phyloP scores from a whole-genome alignment of 1,284 basidiomycete species.

The Ceratobasidium papillatum region DNA sequence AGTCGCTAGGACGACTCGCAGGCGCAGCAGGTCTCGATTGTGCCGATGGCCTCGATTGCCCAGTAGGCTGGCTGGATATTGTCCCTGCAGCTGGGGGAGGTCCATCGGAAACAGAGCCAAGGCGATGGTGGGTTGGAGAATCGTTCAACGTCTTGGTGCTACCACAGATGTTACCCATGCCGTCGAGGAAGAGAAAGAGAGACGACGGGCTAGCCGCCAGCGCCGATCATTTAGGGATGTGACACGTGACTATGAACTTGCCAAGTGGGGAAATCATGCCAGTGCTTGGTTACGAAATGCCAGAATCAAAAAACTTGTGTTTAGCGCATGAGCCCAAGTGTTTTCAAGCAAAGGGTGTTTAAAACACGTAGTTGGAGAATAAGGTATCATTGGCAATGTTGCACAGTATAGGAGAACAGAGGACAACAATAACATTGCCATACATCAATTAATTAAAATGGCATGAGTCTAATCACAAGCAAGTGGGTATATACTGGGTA shows the following conservation, averaged over 20 bases:
- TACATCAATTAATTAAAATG: neutral
- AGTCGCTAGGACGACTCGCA: neutral
- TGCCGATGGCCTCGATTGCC: neutral
- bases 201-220: neutral
- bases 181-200: neutral
- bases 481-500: neutral
- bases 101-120: constrained; percentile 5
- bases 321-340: neutral
- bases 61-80: neutral
- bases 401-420: neutral
- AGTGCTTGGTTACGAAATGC: neutral
- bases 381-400: neutral
- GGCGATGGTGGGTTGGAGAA: constrained; percentile 21
- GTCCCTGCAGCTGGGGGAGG: neutral
- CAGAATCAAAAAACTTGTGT: too few species aligned
- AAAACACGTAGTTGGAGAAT: neutral
- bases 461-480: neutral
- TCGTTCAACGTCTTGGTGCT: constrained; percentile 20
- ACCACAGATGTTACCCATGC: constrained; percentile 29
- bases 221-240: constrained; percentile 8
- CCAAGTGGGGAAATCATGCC: neutral
- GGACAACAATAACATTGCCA: neutral
- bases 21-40: constrained; percentile 1
- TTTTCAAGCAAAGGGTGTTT: neutral
- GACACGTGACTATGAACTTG: neutral